A percentile compares a stretch with the other conserved stretches of the same genome.
These are phyloP conservation scores for Thermochaetoides dissita DNA, from an alignment of 2,329 filamentous ascomycete genomes.

Conservation along the genomic window DNA sequence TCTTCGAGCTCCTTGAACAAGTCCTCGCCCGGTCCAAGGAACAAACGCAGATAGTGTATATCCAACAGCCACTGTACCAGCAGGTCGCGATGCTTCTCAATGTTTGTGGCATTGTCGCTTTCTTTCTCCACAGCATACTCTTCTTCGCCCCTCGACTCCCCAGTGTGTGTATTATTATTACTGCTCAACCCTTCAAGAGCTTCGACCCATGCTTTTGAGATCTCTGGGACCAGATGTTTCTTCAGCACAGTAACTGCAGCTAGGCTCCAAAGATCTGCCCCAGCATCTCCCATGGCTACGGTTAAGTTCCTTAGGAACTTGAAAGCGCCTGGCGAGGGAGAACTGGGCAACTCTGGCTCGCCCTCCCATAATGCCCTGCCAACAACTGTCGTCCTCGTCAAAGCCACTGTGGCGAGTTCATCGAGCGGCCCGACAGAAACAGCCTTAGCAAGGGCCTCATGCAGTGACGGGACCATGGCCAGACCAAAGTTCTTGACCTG, in stretches of 20 bases:
- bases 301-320: conserved; percentile 54
- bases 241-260: conserved; percentile 52
- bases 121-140: conserved; percentile 6
- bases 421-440: conserved; percentile 37
- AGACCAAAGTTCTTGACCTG: conserved; percentile 42
- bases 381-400: conserved; percentile 35
- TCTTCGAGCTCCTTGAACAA: conserved; percentile 32
- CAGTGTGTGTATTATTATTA: conserved; percentile 7
- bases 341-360: conserved; percentile 56
- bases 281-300: conserved; percentile 52
- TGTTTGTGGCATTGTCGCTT: not conserved
- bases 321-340: conserved; percentile 64
- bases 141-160: conserved; percentile 5
- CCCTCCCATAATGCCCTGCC: conserved; percentile 70
- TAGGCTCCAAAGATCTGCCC: conserved; percentile 70
- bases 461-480: conserved; percentile 47
- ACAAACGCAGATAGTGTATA: conserved; percentile 34
- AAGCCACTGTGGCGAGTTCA: conserved; percentile 27
- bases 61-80: conserved; percentile 50
- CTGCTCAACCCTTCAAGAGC: conserved; percentile 20
- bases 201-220: conserved; percentile 36
- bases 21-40: conserved; percentile 24
- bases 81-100: conserved; percentile 29
- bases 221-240: conserved; percentile 32
- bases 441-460: conserved; percentile 43